Base-by-base conservation (phyloP, 106 monocot species). In the Ottelia alismoides region DNA sequence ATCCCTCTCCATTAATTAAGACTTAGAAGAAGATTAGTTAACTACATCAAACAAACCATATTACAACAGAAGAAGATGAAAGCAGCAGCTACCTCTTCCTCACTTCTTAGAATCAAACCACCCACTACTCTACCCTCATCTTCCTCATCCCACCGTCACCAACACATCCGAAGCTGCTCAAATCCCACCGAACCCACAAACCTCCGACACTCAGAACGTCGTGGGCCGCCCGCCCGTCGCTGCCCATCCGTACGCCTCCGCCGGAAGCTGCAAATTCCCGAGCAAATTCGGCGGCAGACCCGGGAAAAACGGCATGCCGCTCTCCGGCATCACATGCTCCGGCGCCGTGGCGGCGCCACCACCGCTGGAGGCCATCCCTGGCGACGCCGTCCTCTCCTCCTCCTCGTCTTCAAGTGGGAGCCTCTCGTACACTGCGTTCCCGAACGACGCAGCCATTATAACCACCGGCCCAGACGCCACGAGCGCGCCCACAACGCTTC, bases 391-490 rank as follows among this genome's bases (percentile, higher is more conserved):
- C n/a, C n/a, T n/a, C n/a, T n/a, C 27, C 28, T 61, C 61, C 7
- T 62, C 51, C 19, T 62, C 62, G 17, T 60, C 60, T 9, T 47
- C 47, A 17, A 62, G 12, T 26, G 62, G 62, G 2, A 62, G 30
- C 22, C 62, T 24, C 28, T 62, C 62, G 30, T 51, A 62, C 12
- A 51, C 30, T 11, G 62, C 62, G 20, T 62, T 62, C 17, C 20
- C 49, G 31, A 62, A 62, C 29, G 62, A 30, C 9, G 62, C 49
- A 9, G 62, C 62, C 50, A 62, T 51, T 4, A 62, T 51, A 16
- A 62, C 30, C 20, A 62, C 62, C 50, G 62, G 62, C 10, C 62
- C 62, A 0, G 62, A 45, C 16, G 62, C 62, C 24, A 62, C 19
- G 6, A 62, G 51, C 11, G 51, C 6, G 4, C 62, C 62, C 11